Conservation (phyloP, 805 yeast genomes). For the Candida patagonica region DNA sequence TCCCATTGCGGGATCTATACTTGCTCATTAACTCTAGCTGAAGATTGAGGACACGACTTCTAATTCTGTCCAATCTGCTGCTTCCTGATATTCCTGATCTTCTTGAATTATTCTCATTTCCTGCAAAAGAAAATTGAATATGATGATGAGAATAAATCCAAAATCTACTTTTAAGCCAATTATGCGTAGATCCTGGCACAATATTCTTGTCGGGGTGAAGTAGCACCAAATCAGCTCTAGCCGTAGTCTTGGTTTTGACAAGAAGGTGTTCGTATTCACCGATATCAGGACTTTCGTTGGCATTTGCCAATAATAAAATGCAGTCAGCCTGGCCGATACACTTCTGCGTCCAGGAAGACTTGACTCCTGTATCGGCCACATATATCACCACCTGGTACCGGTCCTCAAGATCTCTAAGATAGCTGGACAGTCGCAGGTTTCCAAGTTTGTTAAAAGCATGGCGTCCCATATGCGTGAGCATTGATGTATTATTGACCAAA, state of each 20-base stretch:
- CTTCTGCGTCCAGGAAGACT: slow-evolving; percentile 83
- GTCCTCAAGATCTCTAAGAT: slow-evolving; percentile 85
- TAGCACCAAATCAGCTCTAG: slow-evolving; percentile 77
- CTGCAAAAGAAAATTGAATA: slow-evolving; percentile 47
- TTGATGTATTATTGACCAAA: slow-evolving; percentile 74
- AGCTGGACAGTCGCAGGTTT: slow-evolving; percentile 76
- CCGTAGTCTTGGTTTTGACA: slow-evolving; percentile 67
- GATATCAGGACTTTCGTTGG: slow-evolving; percentile 56
- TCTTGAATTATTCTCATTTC: slow-evolving; percentile 7
- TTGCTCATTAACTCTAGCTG: slow-evolving; percentile 26
- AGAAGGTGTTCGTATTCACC: slow-evolving; percentile 82
- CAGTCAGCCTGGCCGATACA: slow-evolving; percentile 95
- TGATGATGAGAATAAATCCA: slow-evolving; percentile 96
- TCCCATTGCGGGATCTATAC: slow-evolving; percentile 18
- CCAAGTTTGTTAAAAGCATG: slow-evolving; percentile 90
- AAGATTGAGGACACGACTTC: slow-evolving; percentile 25
- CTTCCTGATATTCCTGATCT: too few relatives aligned
- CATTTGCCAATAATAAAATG: slow-evolving; percentile 80
- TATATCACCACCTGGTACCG: slow-evolving; percentile 80
- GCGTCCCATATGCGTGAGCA: slow-evolving; percentile 71
- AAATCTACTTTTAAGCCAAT: slow-evolving; percentile 74
- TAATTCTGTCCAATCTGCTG: slow-evolving; percentile 18
- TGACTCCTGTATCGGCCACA: slow-evolving; percentile 75
- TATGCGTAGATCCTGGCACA: slow-evolving; percentile 72
- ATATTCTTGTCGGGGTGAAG: slow-evolving; percentile 79